These are phyloP conservation scores for Diplodia seriata DNA, from an alignment of 2,329 filamentous ascomycete genomes.

Conservation along the genomic window DNA sequence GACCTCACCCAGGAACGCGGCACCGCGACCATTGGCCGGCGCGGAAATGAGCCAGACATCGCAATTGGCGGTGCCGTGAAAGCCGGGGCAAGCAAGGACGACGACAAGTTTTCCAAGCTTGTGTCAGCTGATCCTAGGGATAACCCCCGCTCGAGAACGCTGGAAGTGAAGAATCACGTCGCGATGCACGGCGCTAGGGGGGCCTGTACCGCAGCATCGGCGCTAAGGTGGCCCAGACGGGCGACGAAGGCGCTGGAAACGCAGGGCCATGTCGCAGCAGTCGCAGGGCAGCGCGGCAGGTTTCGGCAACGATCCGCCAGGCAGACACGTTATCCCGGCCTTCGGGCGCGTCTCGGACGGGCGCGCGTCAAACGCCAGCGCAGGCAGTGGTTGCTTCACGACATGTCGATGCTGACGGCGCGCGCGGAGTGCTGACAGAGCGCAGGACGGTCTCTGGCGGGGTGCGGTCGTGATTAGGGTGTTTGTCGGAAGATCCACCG, in stretches of 20 bases:
- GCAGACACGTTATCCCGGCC: conserved; percentile 12
- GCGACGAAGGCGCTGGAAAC: background rate
- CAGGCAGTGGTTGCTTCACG: background rate
- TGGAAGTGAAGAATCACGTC: conserved; percentile 12
- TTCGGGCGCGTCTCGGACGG: background rate
- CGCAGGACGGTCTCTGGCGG: background rate
- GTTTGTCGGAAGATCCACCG: conserved; percentile 26
- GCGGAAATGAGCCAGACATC: conserved; percentile 20
- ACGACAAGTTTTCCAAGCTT: conserved; percentile 1
- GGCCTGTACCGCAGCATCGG: conserved; percentile 3
- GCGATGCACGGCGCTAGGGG: background rate
- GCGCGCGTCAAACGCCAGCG: background rate
- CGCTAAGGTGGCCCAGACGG: conserved; percentile 6
- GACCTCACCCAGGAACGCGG: conserved; percentile 9
- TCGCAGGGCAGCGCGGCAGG: conserved; percentile 1
- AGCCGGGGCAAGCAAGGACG: conserved; percentile 27
- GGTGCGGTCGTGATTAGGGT: conserved; percentile 25
- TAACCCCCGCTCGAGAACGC: background rate
- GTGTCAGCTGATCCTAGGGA: conserved; percentile 18
- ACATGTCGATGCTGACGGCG: background rate
- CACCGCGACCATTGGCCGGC: conserved; percentile 1
- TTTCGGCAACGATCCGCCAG: conserved; percentile 24
- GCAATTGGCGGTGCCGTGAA: conserved; percentile 13
- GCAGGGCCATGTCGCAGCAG: conserved; percentile 13
- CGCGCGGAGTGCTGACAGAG: conserved; percentile 1